phyloP scores from a whole-genome alignment of 306 rosid species.

The Castanea crenata region DNA sequence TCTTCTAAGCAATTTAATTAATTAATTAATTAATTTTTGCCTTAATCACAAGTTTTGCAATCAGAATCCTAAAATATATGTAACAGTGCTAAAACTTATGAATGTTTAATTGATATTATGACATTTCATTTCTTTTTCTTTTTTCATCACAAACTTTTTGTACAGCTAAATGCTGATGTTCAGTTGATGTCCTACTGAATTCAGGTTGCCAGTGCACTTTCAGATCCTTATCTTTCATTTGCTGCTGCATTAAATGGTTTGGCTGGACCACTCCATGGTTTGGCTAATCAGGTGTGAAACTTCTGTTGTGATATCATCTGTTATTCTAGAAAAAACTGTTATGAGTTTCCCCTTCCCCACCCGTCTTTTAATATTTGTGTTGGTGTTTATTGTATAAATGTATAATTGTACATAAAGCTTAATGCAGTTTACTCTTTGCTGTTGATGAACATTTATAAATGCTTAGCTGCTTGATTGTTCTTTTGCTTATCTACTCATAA shows the following conservation, averaged over 20 bases:
- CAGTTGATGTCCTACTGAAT: slow-evolving; percentile 26
- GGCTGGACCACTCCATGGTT: slow-evolving; percentile 99
- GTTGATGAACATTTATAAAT: not conserved
- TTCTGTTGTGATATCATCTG: slow-evolving; percentile 5
- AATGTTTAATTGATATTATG: slow-evolving; percentile 1
- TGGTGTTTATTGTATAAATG: not conserved
- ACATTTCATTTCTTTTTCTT: not conserved
- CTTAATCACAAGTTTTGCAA: not conserved
- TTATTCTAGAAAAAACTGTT: not conserved
- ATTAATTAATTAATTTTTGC: not conserved
- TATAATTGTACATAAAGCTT: slow-evolving; percentile 14
- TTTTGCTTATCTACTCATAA: not conserved
- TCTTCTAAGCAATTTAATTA: slow-evolving; percentile 14
- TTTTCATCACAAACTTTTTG: not conserved
- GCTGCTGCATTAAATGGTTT: slow-evolving; percentile 97
- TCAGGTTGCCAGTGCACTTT: slow-evolving; percentile 92
- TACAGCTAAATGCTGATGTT: slow-evolving; percentile 3
- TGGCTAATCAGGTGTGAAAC: slow-evolving; percentile 92
- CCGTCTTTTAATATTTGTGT: slow-evolving; percentile 3
- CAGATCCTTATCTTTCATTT: slow-evolving; percentile 97
- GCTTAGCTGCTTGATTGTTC: not conserved
- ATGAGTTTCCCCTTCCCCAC: not conserved
- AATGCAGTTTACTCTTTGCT: slow-evolving; percentile 4
- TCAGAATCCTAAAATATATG: slow-evolving; percentile 5
- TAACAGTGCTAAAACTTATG: not conserved